phyloP scores from a whole-genome alignment of 306 rosid species.

The Quercus mongolica region DNA sequence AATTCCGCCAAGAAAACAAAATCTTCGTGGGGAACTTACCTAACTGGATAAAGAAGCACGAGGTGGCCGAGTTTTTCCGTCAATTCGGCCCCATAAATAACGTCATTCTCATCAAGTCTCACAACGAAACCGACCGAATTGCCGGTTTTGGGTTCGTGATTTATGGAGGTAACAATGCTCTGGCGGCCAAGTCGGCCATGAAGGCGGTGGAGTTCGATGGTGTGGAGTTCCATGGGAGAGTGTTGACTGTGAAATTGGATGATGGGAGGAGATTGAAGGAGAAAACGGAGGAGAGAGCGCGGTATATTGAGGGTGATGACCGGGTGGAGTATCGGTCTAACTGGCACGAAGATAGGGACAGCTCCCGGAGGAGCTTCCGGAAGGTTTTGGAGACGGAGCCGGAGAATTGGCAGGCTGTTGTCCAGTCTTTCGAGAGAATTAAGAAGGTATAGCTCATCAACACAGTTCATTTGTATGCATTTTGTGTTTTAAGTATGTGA shows the following conservation, averaged over 20 bases:
- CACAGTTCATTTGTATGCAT: too few species aligned
- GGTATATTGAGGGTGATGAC: constrained; percentile 59
- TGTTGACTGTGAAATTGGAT: constrained; percentile 77
- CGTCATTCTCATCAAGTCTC: constrained; percentile 76
- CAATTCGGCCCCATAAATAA: constrained; percentile 75
- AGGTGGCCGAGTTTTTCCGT: constrained; percentile 67
- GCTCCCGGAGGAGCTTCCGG: constrained; percentile 50
- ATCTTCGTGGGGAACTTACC: constrained; percentile 89
- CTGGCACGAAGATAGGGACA: constrained; percentile 88
- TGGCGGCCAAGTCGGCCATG: constrained; percentile 57
- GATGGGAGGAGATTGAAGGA: constrained; percentile 73
- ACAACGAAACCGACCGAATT: constrained; percentile 46
- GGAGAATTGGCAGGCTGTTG: constrained; percentile 93
- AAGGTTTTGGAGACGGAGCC: constrained; percentile 77
- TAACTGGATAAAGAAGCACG: constrained; percentile 69
- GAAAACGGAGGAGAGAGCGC: constrained; percentile 48
- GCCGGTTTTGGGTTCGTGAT: constrained; percentile 81
- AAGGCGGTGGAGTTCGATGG: constrained; percentile 94
- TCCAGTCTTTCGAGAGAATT: constrained; percentile 58
- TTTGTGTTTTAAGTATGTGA: not conserved
- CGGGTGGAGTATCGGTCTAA: constrained; percentile 46
- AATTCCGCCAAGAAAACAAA: constrained; percentile 76
- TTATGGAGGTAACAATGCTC: constrained; percentile 35
- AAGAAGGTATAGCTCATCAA: constrained; percentile 53
- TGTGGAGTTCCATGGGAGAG: constrained; percentile 82